Base-by-base conservation (phyloP, 441 rosid species). In the Erodium texanum region DNA sequence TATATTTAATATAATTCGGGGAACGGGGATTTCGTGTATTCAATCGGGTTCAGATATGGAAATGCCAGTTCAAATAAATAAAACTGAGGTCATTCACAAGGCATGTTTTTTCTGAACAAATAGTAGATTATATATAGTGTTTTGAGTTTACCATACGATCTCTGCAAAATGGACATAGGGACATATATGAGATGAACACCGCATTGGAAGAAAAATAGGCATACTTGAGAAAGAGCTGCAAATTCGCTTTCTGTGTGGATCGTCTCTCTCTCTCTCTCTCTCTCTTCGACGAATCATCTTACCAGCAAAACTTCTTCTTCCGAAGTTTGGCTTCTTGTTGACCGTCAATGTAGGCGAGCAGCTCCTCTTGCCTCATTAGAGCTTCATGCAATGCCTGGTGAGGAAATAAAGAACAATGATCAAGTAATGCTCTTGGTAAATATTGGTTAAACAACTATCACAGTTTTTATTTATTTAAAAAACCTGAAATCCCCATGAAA, bases 331-430 rank as follows among this genome's bases (percentile, higher is more conserved):
- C 93, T 74, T 81, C 87, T 76, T 80, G 89, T 80, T 93, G 93
- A 66, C 91, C 73, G 75, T 93, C 97, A 59, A 93, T 87, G 74
- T 88, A 90, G 1, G 92, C 97, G 15, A 90, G 94, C 74, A 90
- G 74, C 65, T 93, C 98, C 72, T 94, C 99, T 80, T 92, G 99
- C 81, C 83, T 87, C 92, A 94, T 92, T 70, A 86, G 77, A 72
- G 98, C 92, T 64, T 93, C 94, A 66, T 87, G 84, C 45, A 93
- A 85, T 45, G 98, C 96, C 97, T 92, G 79, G 38, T 63, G 65
- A 61, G 52, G 32, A 68, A 68, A 15, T 38, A 70, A 11, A 27
- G 29, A 27, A 27, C 29, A 27, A 4, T 27, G 29, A 4, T 27
- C 45, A 38, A 38, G 45, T 6, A 5, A 38, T 38, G 45, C 11